A percentile compares a stretch with the other conserved stretches of the same genome.
Evolutionary conservation across 2,329 filamentous ascomycete genomes (phyloP).

Genomic region (Ophiostoma quercus): DNA sequence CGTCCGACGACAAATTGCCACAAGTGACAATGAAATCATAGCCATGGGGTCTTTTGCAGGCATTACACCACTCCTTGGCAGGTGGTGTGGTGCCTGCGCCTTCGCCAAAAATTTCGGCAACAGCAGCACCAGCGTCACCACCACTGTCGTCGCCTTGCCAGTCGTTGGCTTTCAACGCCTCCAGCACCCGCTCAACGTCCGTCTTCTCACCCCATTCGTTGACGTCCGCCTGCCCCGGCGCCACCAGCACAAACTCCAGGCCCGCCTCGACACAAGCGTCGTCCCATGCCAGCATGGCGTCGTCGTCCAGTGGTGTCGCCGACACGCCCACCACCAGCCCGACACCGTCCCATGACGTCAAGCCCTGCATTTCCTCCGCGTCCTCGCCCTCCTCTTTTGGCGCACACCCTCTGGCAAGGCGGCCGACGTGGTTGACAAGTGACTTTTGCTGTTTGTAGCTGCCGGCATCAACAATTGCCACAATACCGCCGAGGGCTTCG

Average conservation of each 20-base stretch:
- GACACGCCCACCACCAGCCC: constrained; percentile 55
- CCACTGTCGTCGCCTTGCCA: constrained; percentile 41
- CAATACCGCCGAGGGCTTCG: constrained; percentile 54
- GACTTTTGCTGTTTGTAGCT: not conserved
- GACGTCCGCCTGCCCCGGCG: constrained; percentile 36
- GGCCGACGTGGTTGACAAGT: constrained; percentile 49
- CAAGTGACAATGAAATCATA: constrained; percentile 10
- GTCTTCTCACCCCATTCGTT: constrained; percentile 51
- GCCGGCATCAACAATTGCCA: constrained; percentile 44
- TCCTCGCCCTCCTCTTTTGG: constrained; percentile 46
- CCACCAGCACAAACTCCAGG: constrained; percentile 57
- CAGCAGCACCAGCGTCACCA: constrained; percentile 25
- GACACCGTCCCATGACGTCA: constrained; percentile 59
- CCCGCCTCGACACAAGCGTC: constrained; percentile 52
- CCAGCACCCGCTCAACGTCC: constrained; percentile 49
- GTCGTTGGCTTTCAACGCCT: constrained; percentile 62
- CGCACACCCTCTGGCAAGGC: constrained; percentile 46
- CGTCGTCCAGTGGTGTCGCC: constrained; percentile 30
- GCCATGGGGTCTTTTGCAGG: not conserved
- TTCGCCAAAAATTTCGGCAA: constrained; percentile 26
- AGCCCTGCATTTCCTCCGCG: not conserved
- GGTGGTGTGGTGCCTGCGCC: too few species aligned
- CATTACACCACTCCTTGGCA: too few species aligned
- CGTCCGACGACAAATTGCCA: constrained; percentile 26
- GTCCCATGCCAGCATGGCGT: constrained; percentile 55